These are phyloP conservation scores for Chrysoporthe cubensis DNA, from an alignment of 2,329 filamentous ascomycete genomes.

Conservation along the genomic window DNA sequence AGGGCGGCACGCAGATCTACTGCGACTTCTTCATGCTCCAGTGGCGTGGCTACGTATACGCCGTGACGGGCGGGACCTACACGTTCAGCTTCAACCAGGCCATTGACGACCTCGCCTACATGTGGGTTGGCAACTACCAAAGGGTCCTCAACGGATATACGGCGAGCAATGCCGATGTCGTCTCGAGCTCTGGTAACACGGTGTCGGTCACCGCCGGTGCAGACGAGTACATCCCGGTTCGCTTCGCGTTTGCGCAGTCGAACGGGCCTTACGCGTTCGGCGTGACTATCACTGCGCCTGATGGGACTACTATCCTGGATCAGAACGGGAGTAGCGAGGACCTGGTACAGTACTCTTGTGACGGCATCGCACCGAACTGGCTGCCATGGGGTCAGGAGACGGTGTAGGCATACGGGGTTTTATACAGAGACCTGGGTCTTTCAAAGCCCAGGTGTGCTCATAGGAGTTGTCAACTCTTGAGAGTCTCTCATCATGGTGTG, in stretches of 20 bases:
- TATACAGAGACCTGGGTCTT: not conserved
- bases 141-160: not conserved
- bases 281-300: constrained; percentile 1
- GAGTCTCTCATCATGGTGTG: too few relatives aligned
- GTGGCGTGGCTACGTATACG: constrained; percentile 3
- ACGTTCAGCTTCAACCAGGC: not conserved
- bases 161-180: not conserved
- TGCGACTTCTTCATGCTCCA: not conserved
- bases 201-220: not conserved
- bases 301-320: not conserved
- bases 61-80: not conserved
- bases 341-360: constrained; percentile 5
- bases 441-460: not conserved
- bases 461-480: too few relatives aligned
- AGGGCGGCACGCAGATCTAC: not conserved
- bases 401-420: not conserved
- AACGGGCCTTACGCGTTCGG: not conserved
- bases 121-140: not conserved
- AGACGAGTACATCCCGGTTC: constrained; percentile 16
- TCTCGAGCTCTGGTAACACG: not conserved
- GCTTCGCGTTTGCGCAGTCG: not conserved
- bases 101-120: constrained; percentile 2
- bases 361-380: not conserved
- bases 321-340: not conserved
- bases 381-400: not conserved